phyloP scores from a whole-genome alignment of 805 yeast species.

The Wickerhamiella sergipiensis region DNA sequence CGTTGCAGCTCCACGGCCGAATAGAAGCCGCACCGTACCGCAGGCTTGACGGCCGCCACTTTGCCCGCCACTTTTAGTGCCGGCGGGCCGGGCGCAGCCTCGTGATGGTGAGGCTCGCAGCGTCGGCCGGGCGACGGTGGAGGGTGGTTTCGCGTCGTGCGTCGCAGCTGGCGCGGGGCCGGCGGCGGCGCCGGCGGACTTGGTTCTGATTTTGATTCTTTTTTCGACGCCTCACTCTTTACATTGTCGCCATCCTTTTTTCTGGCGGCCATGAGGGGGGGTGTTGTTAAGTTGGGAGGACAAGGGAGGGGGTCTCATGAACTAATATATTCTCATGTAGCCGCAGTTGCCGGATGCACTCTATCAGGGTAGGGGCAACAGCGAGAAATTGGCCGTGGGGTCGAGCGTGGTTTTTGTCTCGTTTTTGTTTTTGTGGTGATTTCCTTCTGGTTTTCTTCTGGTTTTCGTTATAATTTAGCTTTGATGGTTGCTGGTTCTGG shows the following conservation, averaged over 20 bases:
- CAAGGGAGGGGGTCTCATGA: background rate
- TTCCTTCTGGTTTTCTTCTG: too few species aligned
- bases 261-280: background rate
- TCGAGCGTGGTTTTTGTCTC: too few species aligned
- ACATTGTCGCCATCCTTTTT: background rate
- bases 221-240: background rate
- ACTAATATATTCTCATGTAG: background rate
- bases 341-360: background rate
- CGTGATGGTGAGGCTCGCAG: slow-evolving; percentile 9
- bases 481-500: too few species aligned
- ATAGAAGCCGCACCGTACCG: slow-evolving; percentile 5
- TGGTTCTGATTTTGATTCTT: background rate
- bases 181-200: background rate
- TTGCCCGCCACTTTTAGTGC: slow-evolving; percentile 1
- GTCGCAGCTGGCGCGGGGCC: background rate
- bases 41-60: background rate
- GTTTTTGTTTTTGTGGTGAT: too few species aligned
- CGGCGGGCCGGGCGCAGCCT: slow-evolving; percentile 4
- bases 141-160: background rate
- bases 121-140: slow-evolving; percentile 20
- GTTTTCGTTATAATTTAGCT: too few species aligned
- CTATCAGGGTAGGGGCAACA: background rate
- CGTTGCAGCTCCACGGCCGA: slow-evolving; percentile 6
- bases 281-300: background rate
- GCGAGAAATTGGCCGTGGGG: too few species aligned